Conservation (phyloP, 1,284 basidiomycete species). For the Singerocomus inundabilis region DNA sequence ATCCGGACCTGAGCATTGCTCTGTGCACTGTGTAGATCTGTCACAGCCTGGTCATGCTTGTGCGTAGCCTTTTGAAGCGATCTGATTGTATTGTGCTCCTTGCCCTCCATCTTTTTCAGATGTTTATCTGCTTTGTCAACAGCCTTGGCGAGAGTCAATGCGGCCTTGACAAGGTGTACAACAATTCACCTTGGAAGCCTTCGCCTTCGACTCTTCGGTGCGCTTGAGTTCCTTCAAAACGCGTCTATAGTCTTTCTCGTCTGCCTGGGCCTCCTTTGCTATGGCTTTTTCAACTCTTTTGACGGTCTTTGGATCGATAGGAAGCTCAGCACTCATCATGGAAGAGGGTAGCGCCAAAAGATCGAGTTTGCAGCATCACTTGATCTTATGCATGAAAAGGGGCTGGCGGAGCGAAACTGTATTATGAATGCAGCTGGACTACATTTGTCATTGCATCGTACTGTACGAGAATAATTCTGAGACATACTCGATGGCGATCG, state of each 20-base stretch:
- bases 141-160: constrained; percentile 33
- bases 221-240: constrained; percentile 46
- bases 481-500: not conserved
- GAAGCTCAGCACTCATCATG: constrained; percentile 18
- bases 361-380: not conserved
- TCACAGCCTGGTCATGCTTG: constrained; percentile 46
- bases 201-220: constrained; percentile 46
- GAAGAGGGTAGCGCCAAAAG: not conserved
- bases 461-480: not conserved
- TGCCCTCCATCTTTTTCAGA: constrained; percentile 47
- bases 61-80: constrained; percentile 49
- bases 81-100: constrained; percentile 46
- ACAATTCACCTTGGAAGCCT: constrained; percentile 46
- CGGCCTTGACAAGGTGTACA: not conserved
- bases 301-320: constrained; percentile 23
- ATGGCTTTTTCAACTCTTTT: constrained; percentile 50
- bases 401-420: constrained; percentile 10
- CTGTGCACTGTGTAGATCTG: constrained; percentile 43
- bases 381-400: constrained; percentile 1
- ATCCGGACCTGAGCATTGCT: constrained; percentile 47
- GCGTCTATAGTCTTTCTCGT: constrained; percentile 45
- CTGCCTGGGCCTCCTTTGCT: constrained; percentile 44
- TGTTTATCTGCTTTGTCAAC: constrained; percentile 43
- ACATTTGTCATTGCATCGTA: constrained; percentile 4
- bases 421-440: not conserved